phyloP scores from a whole-genome alignment of 2,329 filamentous ascomycete genomes.

The Cercospora janseana region DNA sequence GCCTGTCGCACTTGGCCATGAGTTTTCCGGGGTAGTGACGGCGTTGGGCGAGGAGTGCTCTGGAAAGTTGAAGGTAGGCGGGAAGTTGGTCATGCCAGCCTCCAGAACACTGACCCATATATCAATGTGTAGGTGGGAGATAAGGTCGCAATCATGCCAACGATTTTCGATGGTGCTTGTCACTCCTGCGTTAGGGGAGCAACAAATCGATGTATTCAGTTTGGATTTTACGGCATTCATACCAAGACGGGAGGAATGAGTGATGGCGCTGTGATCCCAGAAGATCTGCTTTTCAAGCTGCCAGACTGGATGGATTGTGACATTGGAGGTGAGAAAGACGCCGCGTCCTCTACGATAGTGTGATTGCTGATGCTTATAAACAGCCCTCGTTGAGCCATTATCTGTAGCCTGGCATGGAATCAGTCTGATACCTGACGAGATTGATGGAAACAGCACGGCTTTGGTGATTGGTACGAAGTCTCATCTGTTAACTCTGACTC shows the following conservation, averaged over 20 bases:
- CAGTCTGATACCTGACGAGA: background rate
- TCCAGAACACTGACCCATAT: too few relatives aligned
- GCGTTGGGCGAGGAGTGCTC: slow-evolving; percentile 13
- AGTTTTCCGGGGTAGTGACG: slow-evolving; percentile 13
- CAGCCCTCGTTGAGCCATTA: slow-evolving; percentile 14
- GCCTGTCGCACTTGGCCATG: slow-evolving; percentile 13
- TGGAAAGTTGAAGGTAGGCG: slow-evolving; percentile 6
- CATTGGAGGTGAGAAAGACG: slow-evolving; percentile 9
- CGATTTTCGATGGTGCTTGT: slow-evolving; percentile 14
- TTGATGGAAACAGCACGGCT: slow-evolving; percentile 2
- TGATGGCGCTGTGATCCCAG: slow-evolving; percentile 10
- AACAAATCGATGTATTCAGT: slow-evolving; percentile 9
- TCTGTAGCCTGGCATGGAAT: slow-evolving; percentile 17
- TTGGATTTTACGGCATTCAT: slow-evolving; percentile 14
- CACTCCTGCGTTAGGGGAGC: slow-evolving; percentile 10
- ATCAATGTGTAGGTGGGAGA: slow-evolving; percentile 9
- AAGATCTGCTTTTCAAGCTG: slow-evolving; percentile 13
- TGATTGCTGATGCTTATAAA: background rate
- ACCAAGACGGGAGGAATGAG: slow-evolving; percentile 17
- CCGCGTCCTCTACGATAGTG: background rate
- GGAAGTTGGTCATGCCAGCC: background rate
- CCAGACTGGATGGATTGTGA: slow-evolving; percentile 15
- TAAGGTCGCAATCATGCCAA: slow-evolving; percentile 16
- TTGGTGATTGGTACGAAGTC: slow-evolving; percentile 5
- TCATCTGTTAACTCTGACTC: background rate